Conservation (phyloP, 179 eudicot species). For the Silene vulgaris region DNA sequence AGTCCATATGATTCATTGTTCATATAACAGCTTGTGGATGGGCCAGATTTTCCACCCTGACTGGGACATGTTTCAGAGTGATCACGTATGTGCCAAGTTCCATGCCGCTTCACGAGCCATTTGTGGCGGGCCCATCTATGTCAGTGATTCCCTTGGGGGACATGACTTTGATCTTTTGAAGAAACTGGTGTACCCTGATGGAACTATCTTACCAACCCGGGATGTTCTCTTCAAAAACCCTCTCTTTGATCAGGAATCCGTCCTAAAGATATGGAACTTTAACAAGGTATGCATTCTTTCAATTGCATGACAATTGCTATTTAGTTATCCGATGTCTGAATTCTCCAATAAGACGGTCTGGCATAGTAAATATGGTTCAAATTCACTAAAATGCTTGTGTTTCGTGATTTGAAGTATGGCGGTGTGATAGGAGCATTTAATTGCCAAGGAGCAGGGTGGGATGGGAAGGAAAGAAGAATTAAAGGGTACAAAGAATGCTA, state of each 20-base stretch:
- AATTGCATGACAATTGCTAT: background rate
- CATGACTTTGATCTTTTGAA: constrained; percentile 53
- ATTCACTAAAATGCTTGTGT: background rate
- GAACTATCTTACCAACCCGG: constrained; percentile 59
- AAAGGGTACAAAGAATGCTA: constrained; percentile 52
- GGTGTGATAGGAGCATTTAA: constrained; percentile 63
- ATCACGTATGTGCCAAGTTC: constrained; percentile 52
- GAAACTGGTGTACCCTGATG: constrained; percentile 50
- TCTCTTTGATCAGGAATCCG: constrained; percentile 38
- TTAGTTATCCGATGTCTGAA: too few relatives aligned
- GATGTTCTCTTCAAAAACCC: constrained; percentile 59
- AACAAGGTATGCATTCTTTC: constrained; percentile 40
- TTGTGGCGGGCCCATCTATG: constrained; percentile 63
- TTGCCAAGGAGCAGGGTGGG: constrained; percentile 77
- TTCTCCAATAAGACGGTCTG: background rate
- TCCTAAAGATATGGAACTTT: constrained; percentile 65
- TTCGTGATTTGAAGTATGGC: constrained; percentile 34
- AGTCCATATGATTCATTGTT: constrained; percentile 63
- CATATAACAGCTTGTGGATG: constrained; percentile 76
- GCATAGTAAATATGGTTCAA: background rate
- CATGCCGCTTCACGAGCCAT: constrained; percentile 67
- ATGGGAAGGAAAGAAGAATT: constrained; percentile 42
- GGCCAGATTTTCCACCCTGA: constrained; percentile 61
- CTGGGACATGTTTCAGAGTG: constrained; percentile 69
- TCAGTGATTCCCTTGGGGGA: constrained; percentile 50